A percentile compares a stretch with the other conserved stretches of the same genome.
Evolutionary conservation across 177 flowering plant genomes (phyloP).

Genomic region (Tripterygium wilfordii): DNA sequence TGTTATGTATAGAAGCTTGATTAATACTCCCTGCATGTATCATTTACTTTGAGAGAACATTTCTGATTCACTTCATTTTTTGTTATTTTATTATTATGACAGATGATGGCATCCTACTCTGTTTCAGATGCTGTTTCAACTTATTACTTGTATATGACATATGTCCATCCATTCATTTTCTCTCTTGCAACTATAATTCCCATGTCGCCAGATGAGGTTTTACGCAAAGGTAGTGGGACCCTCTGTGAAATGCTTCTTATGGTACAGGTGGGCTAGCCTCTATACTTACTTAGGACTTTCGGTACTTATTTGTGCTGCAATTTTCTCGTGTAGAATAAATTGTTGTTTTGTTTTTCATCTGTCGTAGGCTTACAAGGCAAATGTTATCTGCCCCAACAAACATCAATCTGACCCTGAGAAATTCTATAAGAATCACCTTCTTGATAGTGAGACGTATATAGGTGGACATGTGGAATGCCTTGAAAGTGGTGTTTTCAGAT

Average conservation of each 20-base stretch:
- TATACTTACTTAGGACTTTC: not conserved
- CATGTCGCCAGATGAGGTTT: conserved; percentile 98
- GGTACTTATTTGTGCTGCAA: no score
- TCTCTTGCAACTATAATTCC: conserved; percentile 98
- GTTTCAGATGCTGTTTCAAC: conserved; percentile 99
- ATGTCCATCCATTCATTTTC: conserved; percentile 99
- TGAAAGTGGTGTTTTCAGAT: conserved; percentile 99
- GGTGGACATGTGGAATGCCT: conserved; percentile 99
- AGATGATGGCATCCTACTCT: conserved; percentile 99
- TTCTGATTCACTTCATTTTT: no score
- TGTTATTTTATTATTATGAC: no score
- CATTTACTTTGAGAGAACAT: not conserved
- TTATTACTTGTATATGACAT: conserved; percentile 94
- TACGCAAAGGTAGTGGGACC: conserved; percentile 98
- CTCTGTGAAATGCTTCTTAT: conserved; percentile 99
- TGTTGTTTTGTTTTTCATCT: no score
- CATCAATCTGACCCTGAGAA: conserved; percentile 92
- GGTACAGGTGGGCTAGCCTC: conserved; percentile 81
- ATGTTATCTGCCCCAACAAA: conserved; percentile 96
- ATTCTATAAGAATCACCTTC: conserved; percentile 70
- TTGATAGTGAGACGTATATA: conserved; percentile 98
- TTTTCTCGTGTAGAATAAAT: no score
- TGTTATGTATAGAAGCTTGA: no score
- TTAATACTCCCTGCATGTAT: no score
- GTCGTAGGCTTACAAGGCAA: conserved; percentile 97